Conservation (phyloP, 257 asterid genomes). For the Solanum bulbocastanum region DNA sequence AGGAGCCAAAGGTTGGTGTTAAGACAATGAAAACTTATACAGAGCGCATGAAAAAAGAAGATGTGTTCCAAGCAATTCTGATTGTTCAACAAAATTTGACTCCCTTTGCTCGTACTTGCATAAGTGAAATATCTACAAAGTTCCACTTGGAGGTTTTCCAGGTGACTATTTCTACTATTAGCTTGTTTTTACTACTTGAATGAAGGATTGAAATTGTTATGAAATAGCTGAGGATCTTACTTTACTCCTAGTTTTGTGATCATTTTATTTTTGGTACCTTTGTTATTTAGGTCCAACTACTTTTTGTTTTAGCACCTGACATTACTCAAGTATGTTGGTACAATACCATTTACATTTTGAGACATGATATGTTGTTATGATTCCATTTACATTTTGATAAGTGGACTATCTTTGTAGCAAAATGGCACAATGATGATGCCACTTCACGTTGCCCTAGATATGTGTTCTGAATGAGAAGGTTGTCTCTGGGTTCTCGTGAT, state of each 20-base stretch:
- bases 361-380: background rate
- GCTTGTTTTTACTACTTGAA: background rate
- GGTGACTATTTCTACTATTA: conserved; percentile 21
- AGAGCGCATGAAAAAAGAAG: conserved; percentile 71
- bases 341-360: background rate
- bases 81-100: conserved; percentile 83
- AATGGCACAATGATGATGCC: background rate
- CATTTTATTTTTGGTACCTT: background rate
- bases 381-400: background rate
- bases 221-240: background rate
- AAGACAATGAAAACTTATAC: conserved; percentile 70
- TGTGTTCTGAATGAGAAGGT: background rate
- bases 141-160: conserved; percentile 80
- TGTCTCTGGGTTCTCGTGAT: background rate
- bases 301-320: background rate
- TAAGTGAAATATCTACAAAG: conserved; percentile 64
- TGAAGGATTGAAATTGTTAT: background rate
- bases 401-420: background rate
- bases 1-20: conserved; percentile 78
- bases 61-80: conserved; percentile 58
- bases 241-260: background rate
- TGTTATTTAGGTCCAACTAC: background rate
- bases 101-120: conserved; percentile 54
- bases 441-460: background rate
- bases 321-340: background rate